These are phyloP conservation scores for Posidonia australis DNA, from an alignment of 106 monocot species.

Conservation along the genomic window DNA sequence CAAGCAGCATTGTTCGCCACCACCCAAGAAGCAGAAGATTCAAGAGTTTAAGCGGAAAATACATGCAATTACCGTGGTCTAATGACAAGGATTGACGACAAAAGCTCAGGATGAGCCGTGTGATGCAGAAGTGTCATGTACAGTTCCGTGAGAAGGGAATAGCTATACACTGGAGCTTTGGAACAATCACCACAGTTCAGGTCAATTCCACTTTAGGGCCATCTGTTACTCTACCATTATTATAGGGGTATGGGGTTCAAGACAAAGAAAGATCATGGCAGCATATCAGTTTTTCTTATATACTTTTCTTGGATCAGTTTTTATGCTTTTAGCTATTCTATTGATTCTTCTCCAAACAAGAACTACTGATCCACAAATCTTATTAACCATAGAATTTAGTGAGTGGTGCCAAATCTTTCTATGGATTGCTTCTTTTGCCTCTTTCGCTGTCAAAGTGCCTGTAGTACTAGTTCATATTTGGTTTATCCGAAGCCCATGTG, in stretches of 20 bases:
- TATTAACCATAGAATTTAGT: background rate
- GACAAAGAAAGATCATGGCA: conserved; percentile 13
- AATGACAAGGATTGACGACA: conserved; percentile 10
- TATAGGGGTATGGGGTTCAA: conserved; percentile 9
- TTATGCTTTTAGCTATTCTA: background rate
- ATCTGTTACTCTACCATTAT: conserved; percentile 9
- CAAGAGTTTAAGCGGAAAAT: conserved; percentile 12
- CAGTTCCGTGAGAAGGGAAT: conserved; percentile 23
- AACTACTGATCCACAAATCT: background rate
- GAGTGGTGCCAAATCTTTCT: background rate
- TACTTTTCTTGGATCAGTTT: background rate
- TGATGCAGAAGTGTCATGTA: conserved; percentile 18
- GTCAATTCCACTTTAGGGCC: conserved; percentile 13
- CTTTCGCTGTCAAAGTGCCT: conserved; percentile 11
- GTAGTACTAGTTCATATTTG: conserved; percentile 14
- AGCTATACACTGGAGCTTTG: conserved; percentile 9
- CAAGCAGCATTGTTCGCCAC: conserved; percentile 12
- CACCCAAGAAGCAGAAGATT: conserved; percentile 12
- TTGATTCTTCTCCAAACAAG: background rate
- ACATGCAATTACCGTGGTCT: conserved; percentile 11
- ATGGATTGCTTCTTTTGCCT: conserved; percentile 13
- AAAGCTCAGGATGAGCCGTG: conserved; percentile 7
- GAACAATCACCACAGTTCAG: background rate
- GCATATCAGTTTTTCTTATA: background rate
- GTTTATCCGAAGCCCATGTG: conserved; percentile 11